Conservation (phyloP, 495 filamentous ascomycete genomes). For the Lophium mytilinum region DNA sequence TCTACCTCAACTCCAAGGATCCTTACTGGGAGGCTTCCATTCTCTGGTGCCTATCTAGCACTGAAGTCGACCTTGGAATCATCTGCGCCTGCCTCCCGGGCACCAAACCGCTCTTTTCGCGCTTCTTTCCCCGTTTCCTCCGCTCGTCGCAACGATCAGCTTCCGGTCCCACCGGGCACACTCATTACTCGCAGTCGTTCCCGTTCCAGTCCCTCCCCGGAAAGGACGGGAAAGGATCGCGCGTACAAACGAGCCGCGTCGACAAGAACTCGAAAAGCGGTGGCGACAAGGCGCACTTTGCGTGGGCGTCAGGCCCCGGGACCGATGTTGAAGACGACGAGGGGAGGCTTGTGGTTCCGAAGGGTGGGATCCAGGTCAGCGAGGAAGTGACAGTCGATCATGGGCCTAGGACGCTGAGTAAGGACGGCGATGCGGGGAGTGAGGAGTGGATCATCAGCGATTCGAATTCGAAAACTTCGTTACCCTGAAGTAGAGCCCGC, state of each 20-base stretch:
- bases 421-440: slow-evolving; percentile 10
- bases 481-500: too few relatives aligned
- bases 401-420: background rate
- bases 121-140: slow-evolving; percentile 20
- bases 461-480: too few relatives aligned
- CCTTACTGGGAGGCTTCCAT: slow-evolving; percentile 6
- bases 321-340: background rate
- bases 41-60: slow-evolving; percentile 6
- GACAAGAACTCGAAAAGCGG: background rate
- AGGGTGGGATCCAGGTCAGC: slow-evolving; percentile 11
- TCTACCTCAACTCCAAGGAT: background rate
- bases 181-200: slow-evolving; percentile 11
- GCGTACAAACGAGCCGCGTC: background rate
- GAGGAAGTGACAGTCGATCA: slow-evolving; percentile 5
- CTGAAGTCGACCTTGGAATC: slow-evolving; percentile 21
- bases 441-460: slow-evolving; percentile 20
- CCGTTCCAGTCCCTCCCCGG: slow-evolving; percentile 18
- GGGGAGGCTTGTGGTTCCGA: background rate
- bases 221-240: background rate
- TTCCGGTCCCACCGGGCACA: background rate
- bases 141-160: slow-evolving; percentile 2
- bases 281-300: slow-evolving; percentile 2
- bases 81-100: slow-evolving; percentile 21
- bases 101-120: slow-evolving; percentile 17
- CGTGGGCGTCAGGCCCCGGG: slow-evolving; percentile 12